Conservation (phyloP, 306 rosid genomes). For the Begonia loranthoides region DNA sequence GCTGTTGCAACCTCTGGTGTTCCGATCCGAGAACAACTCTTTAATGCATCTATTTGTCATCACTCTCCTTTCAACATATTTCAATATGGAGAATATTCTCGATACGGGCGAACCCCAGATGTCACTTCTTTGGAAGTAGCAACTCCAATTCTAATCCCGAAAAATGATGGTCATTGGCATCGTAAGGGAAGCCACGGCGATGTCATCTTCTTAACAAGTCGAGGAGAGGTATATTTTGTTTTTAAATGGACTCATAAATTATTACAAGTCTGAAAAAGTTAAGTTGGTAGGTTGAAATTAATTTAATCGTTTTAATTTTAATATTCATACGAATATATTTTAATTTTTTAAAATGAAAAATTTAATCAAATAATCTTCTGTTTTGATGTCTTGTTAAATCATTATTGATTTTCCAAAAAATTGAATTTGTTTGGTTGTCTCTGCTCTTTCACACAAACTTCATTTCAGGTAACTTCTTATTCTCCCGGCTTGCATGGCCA, state of each 20-base stretch:
- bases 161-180: conserved; percentile 82
- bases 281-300: too few species aligned
- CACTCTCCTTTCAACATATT: conserved; percentile 66
- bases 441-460: not conserved
- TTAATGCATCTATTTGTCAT: conserved; percentile 93
- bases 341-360: too few species aligned
- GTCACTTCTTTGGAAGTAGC: conserved; percentile 74
- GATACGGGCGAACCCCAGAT: conserved; percentile 54
- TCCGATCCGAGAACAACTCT: conserved; percentile 84
- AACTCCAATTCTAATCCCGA: conserved; percentile 85
- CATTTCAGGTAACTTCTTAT: conserved; percentile 79
- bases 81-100: conserved; percentile 78
- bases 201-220: conserved; percentile 86
- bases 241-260: too few species aligned
- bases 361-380: too few species aligned
- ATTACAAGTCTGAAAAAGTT: too few species aligned
- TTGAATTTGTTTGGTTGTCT: too few species aligned
- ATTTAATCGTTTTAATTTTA: too few species aligned
- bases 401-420: too few species aligned
- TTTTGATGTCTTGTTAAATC: too few species aligned
- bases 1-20: conserved; percentile 99
- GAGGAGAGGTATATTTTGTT: conserved; percentile 66
- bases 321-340: too few species aligned
- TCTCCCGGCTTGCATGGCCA: conserved; percentile 90
- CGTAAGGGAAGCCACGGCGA: conserved; percentile 98